Evolutionary conservation across 2,329 filamentous ascomycete species (phyloP).

Genomic region (Rhynchosporium graminicola): DNA sequence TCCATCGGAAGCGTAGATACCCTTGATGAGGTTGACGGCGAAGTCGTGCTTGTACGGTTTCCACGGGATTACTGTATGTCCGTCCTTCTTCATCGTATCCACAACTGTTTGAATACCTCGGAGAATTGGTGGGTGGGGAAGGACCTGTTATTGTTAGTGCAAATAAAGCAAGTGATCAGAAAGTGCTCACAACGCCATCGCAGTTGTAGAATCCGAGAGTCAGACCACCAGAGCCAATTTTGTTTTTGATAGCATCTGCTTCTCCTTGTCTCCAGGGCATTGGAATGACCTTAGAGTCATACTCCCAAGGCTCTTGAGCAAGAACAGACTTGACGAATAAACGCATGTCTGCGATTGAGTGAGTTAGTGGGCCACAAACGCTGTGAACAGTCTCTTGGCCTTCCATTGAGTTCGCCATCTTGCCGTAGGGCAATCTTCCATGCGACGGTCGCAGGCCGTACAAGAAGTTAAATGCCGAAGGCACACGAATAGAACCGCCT

Average conservation of each 20-base stretch:
- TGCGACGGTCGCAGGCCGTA: slow-evolving; percentile 43
- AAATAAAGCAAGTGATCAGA: not conserved
- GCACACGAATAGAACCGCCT: slow-evolving; percentile 42
- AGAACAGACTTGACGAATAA: slow-evolving; percentile 42
- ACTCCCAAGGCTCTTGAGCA: slow-evolving; percentile 41
- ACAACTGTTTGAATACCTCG: slow-evolving; percentile 39
- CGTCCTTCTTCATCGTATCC: slow-evolving; percentile 39
- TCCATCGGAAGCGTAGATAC: slow-evolving; percentile 37
- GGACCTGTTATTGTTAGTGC: slow-evolving; percentile 29
- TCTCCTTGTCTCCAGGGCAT: slow-evolving; percentile 42
- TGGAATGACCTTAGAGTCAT: slow-evolving; percentile 43
- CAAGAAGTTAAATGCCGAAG: slow-evolving; percentile 40
- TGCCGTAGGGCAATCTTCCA: slow-evolving; percentile 38
- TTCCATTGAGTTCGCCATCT: slow-evolving; percentile 44
- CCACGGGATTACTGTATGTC: slow-evolving; percentile 42
- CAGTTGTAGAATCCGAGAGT: slow-evolving; percentile 42
- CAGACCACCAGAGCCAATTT: slow-evolving; percentile 41
- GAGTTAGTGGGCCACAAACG: slow-evolving; percentile 39
- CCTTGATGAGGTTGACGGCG: slow-evolving; percentile 33
- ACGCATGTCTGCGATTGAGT: slow-evolving; percentile 44
- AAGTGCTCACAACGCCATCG: slow-evolving; percentile 39
- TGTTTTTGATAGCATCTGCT: slow-evolving; percentile 39
- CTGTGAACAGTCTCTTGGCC: slow-evolving; percentile 44
- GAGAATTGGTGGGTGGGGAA: slow-evolving; percentile 43
- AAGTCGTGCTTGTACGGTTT: slow-evolving; percentile 40